Evolutionary conservation across 2,329 filamentous ascomycete species (phyloP), one percentile per base, ranked within the genome.

Genomic region (Xylaria sp.): DNA sequence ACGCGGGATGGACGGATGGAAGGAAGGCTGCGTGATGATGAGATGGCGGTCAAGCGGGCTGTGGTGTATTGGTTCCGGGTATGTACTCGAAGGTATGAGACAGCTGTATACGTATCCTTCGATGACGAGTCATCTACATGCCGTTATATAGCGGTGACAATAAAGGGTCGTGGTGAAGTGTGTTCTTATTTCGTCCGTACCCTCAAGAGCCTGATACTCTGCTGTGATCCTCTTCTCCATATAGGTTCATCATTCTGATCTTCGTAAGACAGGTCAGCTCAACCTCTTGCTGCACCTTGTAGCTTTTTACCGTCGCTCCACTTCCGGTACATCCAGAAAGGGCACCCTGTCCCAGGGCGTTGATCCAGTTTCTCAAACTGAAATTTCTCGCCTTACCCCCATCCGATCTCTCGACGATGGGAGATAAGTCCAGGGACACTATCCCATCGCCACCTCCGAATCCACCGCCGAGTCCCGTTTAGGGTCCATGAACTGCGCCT

Each of bases 361-460:
- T 26, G 6, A 11, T 6, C 24, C 24, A 11, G 11, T 6, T 11
- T 34, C 29, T n/a, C n/a, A n/a, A 34, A 34, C 29, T 21, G 19
- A 42, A 21, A 21, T 21, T 17, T 17, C 20, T 20, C 40, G 19
- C 4, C 19, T 11, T 7, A 2, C n/a, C 40, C 24, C 24, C 19
- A 16, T 34, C 13, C 17, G 24, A 42, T 7, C 13, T 19, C 7
- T 8, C 19, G 6, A 42, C 40, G 19, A 34, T 34, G 29, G 11
- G 40, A 5, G 6, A 42, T 13, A 42, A 9, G n/a, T 42, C 20
- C n/a, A 42, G 19, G 21, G 20, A 42, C 9, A 21, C 13, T 22
- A 16, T 11, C 20, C 72, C 72, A 19, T 71, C 69, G 17, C 72
- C 72, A 52, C 63, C 73, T 17, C 72, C 72, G 16, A 71, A 70